Base-by-base conservation (phyloP, 2,329 filamentous ascomycete genomes). In the Hypoxylon sp. region DNA sequence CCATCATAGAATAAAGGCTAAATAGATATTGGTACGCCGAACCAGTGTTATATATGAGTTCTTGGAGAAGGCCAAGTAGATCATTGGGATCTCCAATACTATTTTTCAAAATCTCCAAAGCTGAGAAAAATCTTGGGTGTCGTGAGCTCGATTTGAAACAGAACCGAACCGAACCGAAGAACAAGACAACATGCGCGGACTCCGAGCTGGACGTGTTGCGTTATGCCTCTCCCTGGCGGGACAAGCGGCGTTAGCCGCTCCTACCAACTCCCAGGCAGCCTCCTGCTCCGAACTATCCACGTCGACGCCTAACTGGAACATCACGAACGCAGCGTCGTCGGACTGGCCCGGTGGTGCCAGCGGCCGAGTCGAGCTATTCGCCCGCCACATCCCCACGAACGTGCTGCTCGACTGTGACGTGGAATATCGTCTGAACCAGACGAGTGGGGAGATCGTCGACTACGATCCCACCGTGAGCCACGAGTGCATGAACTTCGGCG, bases 351-450 rank as follows among this genome's bases (percentile, higher is more conserved):
- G 68, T 2, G 60, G 68, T 2, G 61, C 54, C 6, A 46, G 60
- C n/a, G 70, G 70, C 0, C 68, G 68, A 1, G 68, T 72, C 6
- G 63, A 69, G 66, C 31, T 72, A 6, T 72, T 71, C 55, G 63
- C 70, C 6, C 53, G 31, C 5, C 70, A 72, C 63, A 6, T 58
- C 1, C 68, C 70, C 5, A 72, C 70, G 14, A 22, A 31, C 31
- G 35, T 51, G 8, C 14, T 51, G 46, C 7, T 55, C 0, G 51
- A 62, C 13, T 72, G 70, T 58, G 64, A 67, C 61, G 68, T 72
- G 13, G 37, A 58, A 10, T 72, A 72, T 63, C 40, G 33, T 6
- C 49, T 72, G 2, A 61, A 48, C 58, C n/a, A 20, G 50, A 55
- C 62, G 3, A 58, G 59, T 11, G 70, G 70, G 6, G n/a, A 31